Base-by-base conservation (phyloP, 2,329 filamentous ascomycete species). In the Xylariaceae sp. region DNA sequence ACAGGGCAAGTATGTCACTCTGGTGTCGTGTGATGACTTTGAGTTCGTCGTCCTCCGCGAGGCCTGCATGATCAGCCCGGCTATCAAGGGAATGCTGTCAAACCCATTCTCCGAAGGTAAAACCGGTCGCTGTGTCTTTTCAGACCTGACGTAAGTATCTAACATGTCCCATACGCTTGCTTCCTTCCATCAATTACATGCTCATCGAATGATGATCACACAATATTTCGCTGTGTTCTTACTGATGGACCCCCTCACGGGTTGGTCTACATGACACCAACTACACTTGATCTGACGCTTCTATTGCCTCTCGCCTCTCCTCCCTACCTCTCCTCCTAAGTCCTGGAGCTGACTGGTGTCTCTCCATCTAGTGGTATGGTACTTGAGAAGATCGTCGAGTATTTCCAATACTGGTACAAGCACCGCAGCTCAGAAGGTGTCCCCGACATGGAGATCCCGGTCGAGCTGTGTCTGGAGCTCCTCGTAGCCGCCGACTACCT, bases 331-430 rank as follows among this genome's bases (percentile, higher is more conserved):
- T 45, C 31, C 47, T 42, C 22, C 19, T 31, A 27, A 9, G 4
- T 45, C 1, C 12, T 15, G 39, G 39, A 54, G 52, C 59, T 64
- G 53, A 63, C 53, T 55, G 50, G 15, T 14, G 32, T 30, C 11
- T 39, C 32, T 41, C 31, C 4, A 59, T 31, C 36, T 55, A 90
- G 86, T 68, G 85, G 82, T 56, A 73, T 85, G 46, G 80, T 90
- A 6, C 80, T 92, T 2, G 87, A 91, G 66, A 90, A 89, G 65
- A 83, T 91, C 31, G 87, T 85, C 67, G 86, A 91, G 69, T 92
- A 91, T 70, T 85, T 90, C 54, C 87, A 90, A 65, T 91, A 90
- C 73, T 87, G 87, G 74, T 85, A 90, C 69, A 85, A 84, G 62
- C 78, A 89, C 68, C 78, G 78, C 45, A 79, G 89, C 57, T 75